phyloP scores from a whole-genome alignment of 345 rosid genomes.

The Corymbia maculata region DNA sequence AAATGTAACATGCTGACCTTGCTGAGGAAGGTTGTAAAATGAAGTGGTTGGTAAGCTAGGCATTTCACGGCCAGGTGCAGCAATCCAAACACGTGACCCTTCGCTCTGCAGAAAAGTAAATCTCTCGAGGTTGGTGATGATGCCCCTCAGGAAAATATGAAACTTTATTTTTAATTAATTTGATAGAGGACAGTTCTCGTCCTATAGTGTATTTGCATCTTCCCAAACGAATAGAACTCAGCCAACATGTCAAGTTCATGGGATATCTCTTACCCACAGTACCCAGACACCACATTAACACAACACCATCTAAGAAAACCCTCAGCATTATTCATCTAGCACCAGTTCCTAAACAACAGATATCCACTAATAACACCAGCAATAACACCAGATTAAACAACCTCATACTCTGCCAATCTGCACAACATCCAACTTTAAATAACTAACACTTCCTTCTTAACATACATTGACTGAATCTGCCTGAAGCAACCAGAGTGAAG shows the following conservation, averaged over 20 bases:
- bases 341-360: not conserved
- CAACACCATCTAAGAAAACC: not conserved
- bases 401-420: not conserved
- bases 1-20: slow-evolving; percentile 75
- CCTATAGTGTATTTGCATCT: not conserved
- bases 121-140: not conserved
- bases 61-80: slow-evolving; percentile 72
- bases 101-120: slow-evolving; percentile 58
- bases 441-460: not conserved
- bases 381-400: not conserved
- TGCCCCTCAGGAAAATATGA: not conserved
- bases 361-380: not conserved
- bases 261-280: not conserved
- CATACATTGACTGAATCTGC: not conserved
- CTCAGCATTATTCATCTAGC: not conserved
- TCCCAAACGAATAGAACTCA: not conserved
- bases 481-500: not conserved
- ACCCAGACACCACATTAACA: not conserved
- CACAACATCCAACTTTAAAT: not conserved
- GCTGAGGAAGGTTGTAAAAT: slow-evolving; percentile 77
- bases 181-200: not conserved
- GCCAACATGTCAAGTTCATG: not conserved
- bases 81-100: slow-evolving; percentile 76
- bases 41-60: slow-evolving; percentile 60
- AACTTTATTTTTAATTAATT: not conserved